phyloP scores from a whole-genome alignment of 2,329 filamentous ascomycete genomes.

The Penicillium hordei region DNA sequence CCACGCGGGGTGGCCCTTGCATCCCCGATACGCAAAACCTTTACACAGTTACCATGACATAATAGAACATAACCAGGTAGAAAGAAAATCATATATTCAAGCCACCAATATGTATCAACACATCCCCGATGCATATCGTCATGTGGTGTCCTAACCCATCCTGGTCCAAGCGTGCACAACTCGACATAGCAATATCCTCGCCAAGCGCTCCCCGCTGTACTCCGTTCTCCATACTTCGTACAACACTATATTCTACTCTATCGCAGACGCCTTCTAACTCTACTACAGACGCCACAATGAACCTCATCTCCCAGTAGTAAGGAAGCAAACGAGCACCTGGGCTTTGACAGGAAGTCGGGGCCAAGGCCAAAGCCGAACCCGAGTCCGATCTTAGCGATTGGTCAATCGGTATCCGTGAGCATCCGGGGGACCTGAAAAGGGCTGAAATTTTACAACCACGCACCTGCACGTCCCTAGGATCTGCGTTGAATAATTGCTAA shows the following conservation, averaged over 20 bases:
- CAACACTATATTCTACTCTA: background rate
- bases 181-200: background rate
- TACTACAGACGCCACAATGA: background rate
- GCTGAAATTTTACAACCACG: slow-evolving; percentile 15
- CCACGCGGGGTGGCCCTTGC: background rate
- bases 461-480: slow-evolving; percentile 18
- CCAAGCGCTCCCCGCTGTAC: background rate
- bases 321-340: slow-evolving; percentile 1
- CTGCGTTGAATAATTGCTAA: slow-evolving; percentile 5
- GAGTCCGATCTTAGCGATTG: slow-evolving; percentile 11
- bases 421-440: slow-evolving; percentile 13
- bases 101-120: background rate
- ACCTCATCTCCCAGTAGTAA: background rate
- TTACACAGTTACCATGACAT: background rate
- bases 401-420: slow-evolving; percentile 19
- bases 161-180: background rate
- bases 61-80: background rate
- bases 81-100: background rate
- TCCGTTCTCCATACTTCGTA: background rate
- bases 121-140: background rate
- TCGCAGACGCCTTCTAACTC: background rate
- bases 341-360: background rate
- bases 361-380: slow-evolving; percentile 2
- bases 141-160: background rate
- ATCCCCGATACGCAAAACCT: background rate